These are phyloP conservation scores for Aspergillus hiratsukae DNA, from an alignment of 2,329 filamentous ascomycete species.

Conservation along the genomic window DNA sequence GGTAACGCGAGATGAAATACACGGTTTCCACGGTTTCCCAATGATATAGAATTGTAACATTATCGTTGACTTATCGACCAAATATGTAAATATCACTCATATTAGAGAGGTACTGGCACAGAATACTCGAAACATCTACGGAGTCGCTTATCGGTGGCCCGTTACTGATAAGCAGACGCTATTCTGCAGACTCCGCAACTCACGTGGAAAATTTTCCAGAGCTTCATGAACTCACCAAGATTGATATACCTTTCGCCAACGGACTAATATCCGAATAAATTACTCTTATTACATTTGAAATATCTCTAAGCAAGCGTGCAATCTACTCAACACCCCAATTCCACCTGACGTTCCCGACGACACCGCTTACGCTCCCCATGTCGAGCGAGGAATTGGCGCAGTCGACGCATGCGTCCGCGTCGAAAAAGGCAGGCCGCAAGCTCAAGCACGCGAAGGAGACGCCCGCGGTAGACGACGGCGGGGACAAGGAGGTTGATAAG, in stretches of 20 bases:
- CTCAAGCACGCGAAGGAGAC: slow-evolving; percentile 49
- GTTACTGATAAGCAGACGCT: neutral
- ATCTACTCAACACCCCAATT: slow-evolving; percentile 1
- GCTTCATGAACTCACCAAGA: neutral
- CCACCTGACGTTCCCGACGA: neutral
- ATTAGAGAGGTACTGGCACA: no score
- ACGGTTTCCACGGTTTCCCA: slow-evolving; percentile 6
- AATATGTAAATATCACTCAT: neutral
- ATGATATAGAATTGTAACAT: neutral
- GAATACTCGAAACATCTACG: neutral
- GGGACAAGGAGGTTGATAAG: neutral
- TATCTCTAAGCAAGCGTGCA: neutral
- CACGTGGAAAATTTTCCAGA: slow-evolving; percentile 15
- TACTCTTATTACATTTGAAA: neutral
- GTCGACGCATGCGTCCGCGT: slow-evolving; percentile 46
- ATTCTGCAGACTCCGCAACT: slow-evolving; percentile 2
- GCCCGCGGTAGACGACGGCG: slow-evolving; percentile 18
- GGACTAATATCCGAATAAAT: neutral
- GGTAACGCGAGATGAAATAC: slow-evolving; percentile 16
- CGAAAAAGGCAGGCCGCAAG: slow-evolving; percentile 58
- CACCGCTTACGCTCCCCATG: slow-evolving; percentile 10
- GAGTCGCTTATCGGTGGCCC: neutral
- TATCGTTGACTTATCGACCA: neutral
- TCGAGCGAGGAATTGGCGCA: slow-evolving; percentile 15
- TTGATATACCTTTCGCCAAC: neutral